phyloP scores from a whole-genome alignment of 768 basidiomycete species.

The Lanmaoa rubissima region DNA sequence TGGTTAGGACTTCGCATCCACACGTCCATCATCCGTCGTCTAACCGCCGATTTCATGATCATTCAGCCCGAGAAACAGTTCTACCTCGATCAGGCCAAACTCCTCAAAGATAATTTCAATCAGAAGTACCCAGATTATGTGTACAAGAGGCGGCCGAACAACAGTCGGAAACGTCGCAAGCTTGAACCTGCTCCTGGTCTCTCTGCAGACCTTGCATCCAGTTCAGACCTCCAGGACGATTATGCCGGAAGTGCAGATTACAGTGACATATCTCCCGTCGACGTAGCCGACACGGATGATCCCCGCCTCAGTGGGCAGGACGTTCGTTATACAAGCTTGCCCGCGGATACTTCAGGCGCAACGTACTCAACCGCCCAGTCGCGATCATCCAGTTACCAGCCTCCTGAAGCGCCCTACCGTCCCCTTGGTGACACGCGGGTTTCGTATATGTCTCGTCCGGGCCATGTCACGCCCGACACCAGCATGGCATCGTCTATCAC shows the following conservation, averaged over 20 bases:
- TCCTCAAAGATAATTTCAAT: constrained; percentile 84
- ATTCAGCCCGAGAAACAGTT: constrained; percentile 77
- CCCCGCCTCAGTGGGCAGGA: constrained; percentile 17
- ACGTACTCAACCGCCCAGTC: constrained; percentile 15
- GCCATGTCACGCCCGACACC: constrained; percentile 27
- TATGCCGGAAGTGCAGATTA: constrained; percentile 26
- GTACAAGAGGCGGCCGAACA: constrained; percentile 84
- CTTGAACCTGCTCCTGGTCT: constrained; percentile 32
- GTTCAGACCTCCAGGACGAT: constrained; percentile 35
- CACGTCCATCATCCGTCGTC: constrained; percentile 4
- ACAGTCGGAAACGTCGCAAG: constrained; percentile 66
- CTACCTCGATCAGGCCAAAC: constrained; percentile 84
- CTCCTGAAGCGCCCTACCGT: constrained; percentile 24
- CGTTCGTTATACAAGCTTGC: constrained; percentile 18
- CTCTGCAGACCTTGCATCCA: constrained; percentile 31
- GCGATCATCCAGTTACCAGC: constrained; percentile 25
- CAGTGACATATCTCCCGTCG: constrained; percentile 42
- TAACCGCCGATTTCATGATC: constrained; percentile 12
- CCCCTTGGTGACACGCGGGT: constrained; percentile 26
- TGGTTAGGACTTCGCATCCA: constrained; percentile 45
- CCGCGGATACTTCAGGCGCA: constrained; percentile 20
- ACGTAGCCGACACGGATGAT: constrained; percentile 28
- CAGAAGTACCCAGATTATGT: constrained; percentile 87
- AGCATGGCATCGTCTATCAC: constrained; percentile 18
- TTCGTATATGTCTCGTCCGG: constrained; percentile 29